phyloP scores from a whole-genome alignment of 345 rosid genomes.

The Mercurialis annua region DNA sequence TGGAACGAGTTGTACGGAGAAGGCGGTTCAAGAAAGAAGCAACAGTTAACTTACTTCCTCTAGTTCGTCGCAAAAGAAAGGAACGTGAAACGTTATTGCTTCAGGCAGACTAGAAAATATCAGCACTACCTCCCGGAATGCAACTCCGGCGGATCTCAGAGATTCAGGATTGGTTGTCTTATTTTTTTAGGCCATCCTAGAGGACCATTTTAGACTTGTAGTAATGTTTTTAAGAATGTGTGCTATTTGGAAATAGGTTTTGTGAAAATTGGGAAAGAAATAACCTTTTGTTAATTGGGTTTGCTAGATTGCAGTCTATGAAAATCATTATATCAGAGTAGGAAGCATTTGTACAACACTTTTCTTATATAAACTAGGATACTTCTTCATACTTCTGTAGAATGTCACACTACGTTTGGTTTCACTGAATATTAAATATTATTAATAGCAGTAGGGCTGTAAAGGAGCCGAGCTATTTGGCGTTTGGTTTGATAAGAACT shows the following conservation, averaged over 20 bases:
- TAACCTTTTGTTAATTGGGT: conserved; percentile 11
- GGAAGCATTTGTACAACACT: conserved; percentile 25
- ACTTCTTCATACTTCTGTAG: neutral
- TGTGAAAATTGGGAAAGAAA: conserved; percentile 7
- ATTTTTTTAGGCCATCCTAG: neutral
- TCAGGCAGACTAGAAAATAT: conserved; percentile 4
- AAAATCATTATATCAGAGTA: neutral
- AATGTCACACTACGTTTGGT: no score
- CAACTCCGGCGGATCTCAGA: neutral
- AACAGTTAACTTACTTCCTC: conserved; percentile 80
- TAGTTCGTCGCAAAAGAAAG: conserved; percentile 33
- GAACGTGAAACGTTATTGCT: neutral
- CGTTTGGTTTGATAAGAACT: no score
- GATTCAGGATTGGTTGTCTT: no score
- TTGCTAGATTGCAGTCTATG: conserved; percentile 2
- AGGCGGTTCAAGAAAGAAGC: conserved; percentile 91
- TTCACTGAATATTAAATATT: no score
- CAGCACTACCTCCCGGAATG: conserved; percentile 2
- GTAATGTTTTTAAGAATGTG: conserved; percentile 5
- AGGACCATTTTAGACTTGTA: conserved; percentile 14
- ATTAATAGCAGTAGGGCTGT: neutral
- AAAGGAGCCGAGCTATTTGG: no score
- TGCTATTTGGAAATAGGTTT: conserved; percentile 20
- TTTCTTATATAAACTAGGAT: conserved; percentile 4
- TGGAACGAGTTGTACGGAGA: conserved; percentile 92